A percentile compares a stretch with the other conserved stretches of the same genome.
These are phyloP conservation scores for Brassica carinata DNA, from an alignment of 345 rosid species.

Conservation along the genomic window DNA sequence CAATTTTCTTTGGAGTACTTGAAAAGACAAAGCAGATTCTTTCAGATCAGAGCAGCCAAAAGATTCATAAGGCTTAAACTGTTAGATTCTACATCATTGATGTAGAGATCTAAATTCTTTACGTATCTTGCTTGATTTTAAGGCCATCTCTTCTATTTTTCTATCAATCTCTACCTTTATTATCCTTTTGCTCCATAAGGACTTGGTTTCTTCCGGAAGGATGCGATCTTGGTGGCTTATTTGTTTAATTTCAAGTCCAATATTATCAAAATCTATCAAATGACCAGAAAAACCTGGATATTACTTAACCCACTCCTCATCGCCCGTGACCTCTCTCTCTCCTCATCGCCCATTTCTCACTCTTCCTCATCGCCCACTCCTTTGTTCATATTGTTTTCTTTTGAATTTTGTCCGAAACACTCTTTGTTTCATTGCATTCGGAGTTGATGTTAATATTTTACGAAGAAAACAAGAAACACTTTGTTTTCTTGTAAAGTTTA, in stretches of 20 bases:
- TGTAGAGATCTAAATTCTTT: conserved; percentile 7
- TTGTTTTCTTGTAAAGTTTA: too few species aligned
- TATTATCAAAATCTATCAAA: too few species aligned
- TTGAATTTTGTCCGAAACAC: too few species aligned
- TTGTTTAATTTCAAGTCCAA: neutral
- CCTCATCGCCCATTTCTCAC: too few species aligned
- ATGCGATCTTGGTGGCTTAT: neutral
- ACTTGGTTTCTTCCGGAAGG: conserved; percentile 45
- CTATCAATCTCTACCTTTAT: neutral
- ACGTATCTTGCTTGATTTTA: conserved; percentile 24
- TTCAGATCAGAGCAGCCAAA: conserved; percentile 40
- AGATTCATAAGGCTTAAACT: conserved; percentile 16
- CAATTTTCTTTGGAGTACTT: conserved; percentile 69
- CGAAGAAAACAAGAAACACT: too few species aligned
- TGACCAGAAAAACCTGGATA: too few species aligned
- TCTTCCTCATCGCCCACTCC: too few species aligned
- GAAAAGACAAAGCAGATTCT: conserved; percentile 67
- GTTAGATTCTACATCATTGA: conserved; percentile 25
- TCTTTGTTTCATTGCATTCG: too few species aligned
- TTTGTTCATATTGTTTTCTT: too few species aligned
- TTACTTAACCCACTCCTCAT: too few species aligned
- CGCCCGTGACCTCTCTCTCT: too few species aligned
- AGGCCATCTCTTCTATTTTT: neutral
- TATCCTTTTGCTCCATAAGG: neutral
- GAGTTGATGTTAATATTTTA: too few species aligned